These are phyloP conservation scores for Dendrocalamus latiflorus DNA, from an alignment of 202 grass and related monocot species.

Conservation along the genomic window DNA sequence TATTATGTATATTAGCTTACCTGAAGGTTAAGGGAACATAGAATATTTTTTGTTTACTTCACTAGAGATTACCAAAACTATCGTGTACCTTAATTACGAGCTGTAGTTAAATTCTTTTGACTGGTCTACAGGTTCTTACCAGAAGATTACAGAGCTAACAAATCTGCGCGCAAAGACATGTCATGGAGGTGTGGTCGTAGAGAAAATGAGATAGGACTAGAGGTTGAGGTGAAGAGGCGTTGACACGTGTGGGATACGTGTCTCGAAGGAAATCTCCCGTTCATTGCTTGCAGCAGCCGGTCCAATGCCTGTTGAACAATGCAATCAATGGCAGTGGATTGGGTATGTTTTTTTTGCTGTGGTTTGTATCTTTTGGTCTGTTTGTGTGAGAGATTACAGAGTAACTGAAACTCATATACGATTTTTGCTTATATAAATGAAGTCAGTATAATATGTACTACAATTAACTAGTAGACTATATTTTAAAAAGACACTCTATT, in stretches of 20 bases:
- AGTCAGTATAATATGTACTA: no score
- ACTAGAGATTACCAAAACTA: not conserved
- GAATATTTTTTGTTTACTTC: not conserved
- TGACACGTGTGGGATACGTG: constrained; percentile 45
- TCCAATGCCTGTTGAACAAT: not conserved
- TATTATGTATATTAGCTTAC: not conserved
- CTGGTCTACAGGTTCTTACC: not conserved
- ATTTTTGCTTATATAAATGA: no score
- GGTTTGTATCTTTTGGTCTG: no score
- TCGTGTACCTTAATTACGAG: not conserved
- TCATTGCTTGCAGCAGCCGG: not conserved
- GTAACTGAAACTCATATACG: no score
- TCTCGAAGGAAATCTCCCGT: not conserved
- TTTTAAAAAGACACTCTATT: no score
- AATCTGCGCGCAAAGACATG: not conserved
- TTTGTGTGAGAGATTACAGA: no score
- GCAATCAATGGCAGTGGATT: not conserved
- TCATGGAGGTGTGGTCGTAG: constrained; percentile 5
- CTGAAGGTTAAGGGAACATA: not conserved
- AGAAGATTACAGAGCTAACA: not conserved
- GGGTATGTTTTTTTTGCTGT: no score
- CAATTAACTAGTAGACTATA: no score
- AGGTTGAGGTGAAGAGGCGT: not conserved
- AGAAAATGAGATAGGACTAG: not conserved
- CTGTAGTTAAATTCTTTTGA: not conserved